Evolutionary conservation across 768 basidiomycete species (phyloP), one percentile per base, ranked within the genome.

Genomic region (Mrakia frigida): DNA sequence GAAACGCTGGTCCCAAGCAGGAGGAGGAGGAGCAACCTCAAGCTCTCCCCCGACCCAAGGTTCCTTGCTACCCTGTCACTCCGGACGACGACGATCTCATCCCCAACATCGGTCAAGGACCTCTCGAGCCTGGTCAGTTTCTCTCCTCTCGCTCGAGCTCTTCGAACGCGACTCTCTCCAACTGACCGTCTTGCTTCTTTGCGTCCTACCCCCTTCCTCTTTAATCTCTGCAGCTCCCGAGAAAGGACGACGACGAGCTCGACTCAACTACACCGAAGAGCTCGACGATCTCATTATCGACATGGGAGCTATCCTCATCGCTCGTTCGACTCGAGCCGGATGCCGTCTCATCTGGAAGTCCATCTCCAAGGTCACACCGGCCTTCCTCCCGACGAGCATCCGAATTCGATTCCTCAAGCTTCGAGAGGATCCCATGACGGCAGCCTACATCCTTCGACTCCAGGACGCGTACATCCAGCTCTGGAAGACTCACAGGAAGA

Each of bases 261-360:
- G 76, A 33, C 72, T 70, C 25, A 71, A 70, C 21, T 71, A 73
- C 76, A 78, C 73, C 37, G 67, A 73, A 23, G 77, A 78, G 65
- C 59, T 78, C 25, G 73, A 74, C 56, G 77, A 78, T 53, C 56
- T 78, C 46, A 74, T 78, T 46, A 56, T 70, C 56, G 77, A 78
- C 73, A 41, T 78, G 28, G 77, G 73, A 16, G 68, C 60, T 21
- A 74, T 78, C 67, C 52, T 78, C 69, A 35, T 43, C 56, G 73
- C 59, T 25, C 77, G 77, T 33, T 65, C 67, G 39, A 67, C 61
- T 23, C 63, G 37, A 14, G 56, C 41, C 6, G 77, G 77, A 16
- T 59, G 31, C 56, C 70, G 43, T 43, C 65, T 74, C 59, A 31
- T 37, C 31, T 78, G 77, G 77, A 70, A 70, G 13, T 65, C 63